Percentiles rank a stretch among this genome's conserved stretches.
phyloP scores from a whole-genome alignment of 2,329 filamentous ascomycete species.

The Beauveria rudraprayagi region DNA sequence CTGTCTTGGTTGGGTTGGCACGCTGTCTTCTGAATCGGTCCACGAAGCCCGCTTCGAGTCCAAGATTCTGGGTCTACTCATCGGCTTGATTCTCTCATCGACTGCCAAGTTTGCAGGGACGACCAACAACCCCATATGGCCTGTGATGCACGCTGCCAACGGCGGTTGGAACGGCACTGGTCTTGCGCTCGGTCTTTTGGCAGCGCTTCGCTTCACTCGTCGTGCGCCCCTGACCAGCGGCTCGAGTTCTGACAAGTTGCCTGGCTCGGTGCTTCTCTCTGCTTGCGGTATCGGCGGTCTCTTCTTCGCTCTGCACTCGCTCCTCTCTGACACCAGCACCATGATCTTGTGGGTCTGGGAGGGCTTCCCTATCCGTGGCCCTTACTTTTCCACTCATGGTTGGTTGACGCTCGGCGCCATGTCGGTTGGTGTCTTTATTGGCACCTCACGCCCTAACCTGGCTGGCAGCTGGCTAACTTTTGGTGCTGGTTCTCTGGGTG shows the following conservation, averaged over 20 bases:
- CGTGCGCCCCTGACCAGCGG: conserved; percentile 44
- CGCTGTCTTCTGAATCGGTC: conserved; percentile 67
- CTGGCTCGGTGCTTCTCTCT: conserved; percentile 61
- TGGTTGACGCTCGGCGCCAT: conserved; percentile 81
- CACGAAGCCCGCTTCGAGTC: conserved; percentile 72
- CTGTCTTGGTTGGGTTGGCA: conserved; percentile 77
- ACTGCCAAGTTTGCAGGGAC: conserved; percentile 87
- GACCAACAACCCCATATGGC: conserved; percentile 97
- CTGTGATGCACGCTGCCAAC: conserved; percentile 80
- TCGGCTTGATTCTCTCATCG: conserved; percentile 78
- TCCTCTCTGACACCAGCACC: conserved; percentile 93
- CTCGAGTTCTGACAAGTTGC: conserved; percentile 31
- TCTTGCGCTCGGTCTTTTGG: conserved; percentile 64
- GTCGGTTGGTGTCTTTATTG: conserved; percentile 69
- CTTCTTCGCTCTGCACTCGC: conserved; percentile 82
- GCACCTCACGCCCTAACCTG: conserved; percentile 64
- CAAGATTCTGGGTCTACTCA: conserved; percentile 69
- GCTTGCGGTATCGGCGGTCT: conserved; percentile 74
- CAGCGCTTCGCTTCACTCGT: conserved; percentile 68
- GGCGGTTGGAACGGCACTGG: conserved; percentile 89
- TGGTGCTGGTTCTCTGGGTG: conserved; percentile 69
- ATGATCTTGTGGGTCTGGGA: conserved; percentile 99
- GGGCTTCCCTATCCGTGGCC: conserved; percentile 83
- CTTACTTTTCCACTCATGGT: conserved; percentile 82
- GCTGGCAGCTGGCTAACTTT: conserved; percentile 74